These are phyloP conservation scores for Gomphus sp. DNA, from an alignment of 1,284 basidiomycete genomes.

Conservation along the genomic window DNA sequence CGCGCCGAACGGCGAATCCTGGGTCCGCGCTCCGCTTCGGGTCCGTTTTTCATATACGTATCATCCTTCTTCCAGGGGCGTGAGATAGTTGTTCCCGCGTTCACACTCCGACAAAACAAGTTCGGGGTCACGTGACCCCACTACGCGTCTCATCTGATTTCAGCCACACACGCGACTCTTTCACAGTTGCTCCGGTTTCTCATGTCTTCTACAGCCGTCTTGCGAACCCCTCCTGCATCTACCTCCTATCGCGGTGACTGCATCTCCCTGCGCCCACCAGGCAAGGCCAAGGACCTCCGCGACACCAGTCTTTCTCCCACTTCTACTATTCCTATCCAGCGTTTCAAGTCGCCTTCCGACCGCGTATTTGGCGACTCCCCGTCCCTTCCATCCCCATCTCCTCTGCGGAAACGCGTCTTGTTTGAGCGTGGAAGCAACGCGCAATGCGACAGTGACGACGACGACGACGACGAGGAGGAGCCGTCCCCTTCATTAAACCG, in stretches of 20 bases:
- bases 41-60: too few relatives aligned
- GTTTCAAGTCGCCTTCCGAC: background rate
- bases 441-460: slow-evolving; percentile 9
- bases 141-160: slow-evolving; percentile 7
- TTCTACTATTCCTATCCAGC: background rate
- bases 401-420: slow-evolving; percentile 35
- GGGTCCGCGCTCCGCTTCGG: too few relatives aligned
- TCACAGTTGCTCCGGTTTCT: background rate
- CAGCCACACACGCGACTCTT: slow-evolving; percentile 2
- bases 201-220: slow-evolving; percentile 8
- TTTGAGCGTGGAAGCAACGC: slow-evolving; percentile 16
- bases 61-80: too few relatives aligned
- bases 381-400: slow-evolving; percentile 27
- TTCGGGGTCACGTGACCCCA: slow-evolving; percentile 9
- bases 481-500: background rate
- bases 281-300: background rate
- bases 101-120: background rate
- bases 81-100: too few relatives aligned
- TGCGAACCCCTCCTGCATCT: slow-evolving; percentile 6
- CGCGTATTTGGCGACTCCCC: background rate
- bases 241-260: background rate
- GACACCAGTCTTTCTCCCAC: slow-evolving; percentile 1
- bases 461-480: slow-evolving; percentile 3
- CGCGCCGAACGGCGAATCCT: too few relatives aligned
- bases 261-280: slow-evolving; percentile 1